phyloP scores from a whole-genome alignment of 169 alveolate species.

The Plasmodium falciparum region DNA sequence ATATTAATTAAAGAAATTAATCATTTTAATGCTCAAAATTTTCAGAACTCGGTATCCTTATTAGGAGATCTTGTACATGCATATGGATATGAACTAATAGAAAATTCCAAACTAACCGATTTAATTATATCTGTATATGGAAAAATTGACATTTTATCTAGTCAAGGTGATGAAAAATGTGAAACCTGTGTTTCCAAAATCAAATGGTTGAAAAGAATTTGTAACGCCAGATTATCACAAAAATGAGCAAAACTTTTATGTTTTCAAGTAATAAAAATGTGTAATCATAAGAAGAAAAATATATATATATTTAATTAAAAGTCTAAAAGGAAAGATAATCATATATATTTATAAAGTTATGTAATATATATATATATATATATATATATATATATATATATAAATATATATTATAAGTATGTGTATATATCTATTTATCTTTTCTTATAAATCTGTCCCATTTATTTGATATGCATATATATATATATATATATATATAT shows the following conservation, averaged over 20 bases:
- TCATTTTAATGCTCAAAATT: constrained; percentile 76
- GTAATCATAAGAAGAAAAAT: background rate
- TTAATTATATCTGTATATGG: constrained; percentile 76
- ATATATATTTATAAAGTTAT: background rate
- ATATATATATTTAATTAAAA: background rate
- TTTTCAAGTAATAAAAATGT: too few species aligned
- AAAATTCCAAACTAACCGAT: constrained; percentile 72
- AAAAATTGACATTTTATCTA: constrained; percentile 69
- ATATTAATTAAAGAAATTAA: constrained; percentile 80
- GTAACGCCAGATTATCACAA: constrained; percentile 63
- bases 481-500: too few species aligned
- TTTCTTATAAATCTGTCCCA: too few species aligned
- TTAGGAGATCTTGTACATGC: constrained; percentile 76
- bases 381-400: too few species aligned
- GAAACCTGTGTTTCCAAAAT: constrained; percentile 75
- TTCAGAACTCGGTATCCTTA: constrained; percentile 73
- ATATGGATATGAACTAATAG: constrained; percentile 71
- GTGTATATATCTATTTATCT: too few species aligned
- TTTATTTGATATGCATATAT: too few species aligned
- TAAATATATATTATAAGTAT: too few species aligned
- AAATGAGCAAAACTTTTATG: constrained; percentile 10
- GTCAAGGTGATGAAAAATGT: constrained; percentile 77
- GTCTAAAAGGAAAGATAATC: too few species aligned
- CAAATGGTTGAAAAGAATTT: constrained; percentile 74
- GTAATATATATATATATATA: too few species aligned